Evolutionary conservation across 1,139 yeast species (phyloP), one percentile per base, ranked within the genome.

Genomic region (Hansenula anomala): DNA sequence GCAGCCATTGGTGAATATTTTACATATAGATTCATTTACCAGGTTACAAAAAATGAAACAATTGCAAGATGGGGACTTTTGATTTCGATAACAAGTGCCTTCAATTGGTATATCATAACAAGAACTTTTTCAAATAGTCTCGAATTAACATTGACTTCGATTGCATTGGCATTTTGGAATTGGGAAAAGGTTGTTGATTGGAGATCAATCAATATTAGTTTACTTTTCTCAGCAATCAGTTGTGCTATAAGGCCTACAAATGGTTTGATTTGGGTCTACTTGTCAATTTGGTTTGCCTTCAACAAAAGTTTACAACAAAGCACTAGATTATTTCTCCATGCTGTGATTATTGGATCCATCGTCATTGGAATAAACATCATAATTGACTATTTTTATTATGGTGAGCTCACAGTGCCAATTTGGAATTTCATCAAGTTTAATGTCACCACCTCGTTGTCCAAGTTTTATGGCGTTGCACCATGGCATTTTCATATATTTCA

Each of bases 81-180:
- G 2, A 54, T 85, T 20, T 80, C 92, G 15, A 47, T 86, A 6
- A 58, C 74, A 1, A 87, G 90, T 42, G 84, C 89, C 9, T 90
- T 88, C 69, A 89, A 89, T 56, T 86, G 92, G 84, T 87, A 74
- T 59, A 71, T 82, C 34, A 67, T 78, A 30, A 81, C 96, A 1
- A 69, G 99, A 46, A 82, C 96, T 2, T 94, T 94, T 58, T 78
- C 95, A 37, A 94, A 92, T 54, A 77, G 85, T 19, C 66, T 89
- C 37, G 99, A 94, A 59, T 74, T 84, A 70, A 69, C 75, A 2
- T 56, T 90, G 41, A 86, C 94, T 0, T 68, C 81, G 0, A 61
- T 77, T n/a, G 92, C 90, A 0, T 64, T 90, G 39, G 68, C 75
- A 16, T 73, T 68, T 54, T 87, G 96, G 96, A 84, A 89, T 8